A percentile compares a stretch with the other conserved stretches of the same genome.
Conservation (phyloP, 495 filamentous ascomycete species). For the Ramalina peruviana region DNA sequence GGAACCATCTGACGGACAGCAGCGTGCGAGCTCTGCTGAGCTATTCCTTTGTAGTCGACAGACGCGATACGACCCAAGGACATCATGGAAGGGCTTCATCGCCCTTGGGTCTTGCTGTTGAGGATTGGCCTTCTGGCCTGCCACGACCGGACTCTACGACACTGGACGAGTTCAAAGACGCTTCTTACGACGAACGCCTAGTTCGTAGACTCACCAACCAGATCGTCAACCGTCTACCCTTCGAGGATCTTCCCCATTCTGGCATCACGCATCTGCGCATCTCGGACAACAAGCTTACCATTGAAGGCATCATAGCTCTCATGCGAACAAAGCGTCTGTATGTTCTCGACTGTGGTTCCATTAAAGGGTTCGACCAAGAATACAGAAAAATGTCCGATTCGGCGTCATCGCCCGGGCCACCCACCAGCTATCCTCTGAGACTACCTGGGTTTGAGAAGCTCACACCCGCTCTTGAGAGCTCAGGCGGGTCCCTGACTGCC, state of each 20-base stretch:
- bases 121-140: constrained; percentile 16
- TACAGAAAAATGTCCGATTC: constrained; percentile 9
- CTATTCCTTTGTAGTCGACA: constrained; percentile 29
- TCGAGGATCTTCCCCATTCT: constrained; percentile 36
- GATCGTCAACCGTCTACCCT: constrained; percentile 34
- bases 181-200: constrained; percentile 35
- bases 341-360: constrained; percentile 37
- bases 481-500: constrained; percentile 35
- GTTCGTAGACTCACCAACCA: constrained; percentile 34
- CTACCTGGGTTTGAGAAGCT: constrained; percentile 40
- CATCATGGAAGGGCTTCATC: constrained; percentile 1
- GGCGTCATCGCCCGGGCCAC: constrained; percentile 11
- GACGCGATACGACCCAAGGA: background rate
- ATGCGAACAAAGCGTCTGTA: constrained; percentile 35
- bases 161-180: constrained; percentile 19
- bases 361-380: constrained; percentile 24
- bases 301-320: constrained; percentile 41
- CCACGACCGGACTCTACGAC: constrained; percentile 18
- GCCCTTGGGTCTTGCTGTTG: constrained; percentile 3
- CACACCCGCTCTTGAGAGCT: constrained; percentile 32
- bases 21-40: constrained; percentile 37
- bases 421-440: constrained; percentile 7
- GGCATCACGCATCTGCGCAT: constrained; percentile 49
- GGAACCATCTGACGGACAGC: constrained; percentile 45
- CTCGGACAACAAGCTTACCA: constrained; percentile 42